Evolutionary conservation across 23 red algal species (phyloP), one percentile per base, ranked within the genome.

Genomic region (Gracilariopsis chorda): DNA sequence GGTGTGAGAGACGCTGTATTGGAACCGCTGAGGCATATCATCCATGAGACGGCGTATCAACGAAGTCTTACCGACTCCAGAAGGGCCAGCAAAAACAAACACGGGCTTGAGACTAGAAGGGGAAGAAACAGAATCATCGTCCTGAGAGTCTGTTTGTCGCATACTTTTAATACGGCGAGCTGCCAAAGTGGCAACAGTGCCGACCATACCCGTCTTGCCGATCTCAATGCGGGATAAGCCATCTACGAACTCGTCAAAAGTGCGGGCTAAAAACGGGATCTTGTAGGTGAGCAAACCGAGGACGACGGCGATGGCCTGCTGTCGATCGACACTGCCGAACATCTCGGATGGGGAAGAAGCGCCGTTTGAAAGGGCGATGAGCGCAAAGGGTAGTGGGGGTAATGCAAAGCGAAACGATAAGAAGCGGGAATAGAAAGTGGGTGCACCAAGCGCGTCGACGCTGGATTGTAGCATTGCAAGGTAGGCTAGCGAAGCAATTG

Each of bases 31-130:
- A 23, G 97, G 97, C 41, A 93, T 94, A 55, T 93, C 84, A 35
- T 83, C 77, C 49, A 96, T 67, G 36, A 99, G 83, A 27, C 70
- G 56, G 27, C 78, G 71, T 51, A 99, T 94, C 59, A 99, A 82
- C 17, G 93, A 94, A n/a, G 82, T 82, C 41, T 99, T 99, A 28
- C 97, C 97, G 1, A 94, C 97, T 23, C 97, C 97, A 4, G 88
- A 94, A 3, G 93, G 94, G 14, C 97, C 97, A 23, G 94, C 81
- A 58, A 96, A 77, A 0, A 96, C 82, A 63, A 96, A 60, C 9
- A 90, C 94, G 28, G 45, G 48, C 51, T 74, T 53, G 43, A 42
- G 29, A 9, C 20, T 82, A 17, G 24, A 42, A 2, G 51, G 30
- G 17, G 36, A 80, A 77, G 48, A 37, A 17, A 21, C 9, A 28